Base-by-base conservation (phyloP, 768 basidiomycete genomes). In the Calocybe gangraenosa region DNA sequence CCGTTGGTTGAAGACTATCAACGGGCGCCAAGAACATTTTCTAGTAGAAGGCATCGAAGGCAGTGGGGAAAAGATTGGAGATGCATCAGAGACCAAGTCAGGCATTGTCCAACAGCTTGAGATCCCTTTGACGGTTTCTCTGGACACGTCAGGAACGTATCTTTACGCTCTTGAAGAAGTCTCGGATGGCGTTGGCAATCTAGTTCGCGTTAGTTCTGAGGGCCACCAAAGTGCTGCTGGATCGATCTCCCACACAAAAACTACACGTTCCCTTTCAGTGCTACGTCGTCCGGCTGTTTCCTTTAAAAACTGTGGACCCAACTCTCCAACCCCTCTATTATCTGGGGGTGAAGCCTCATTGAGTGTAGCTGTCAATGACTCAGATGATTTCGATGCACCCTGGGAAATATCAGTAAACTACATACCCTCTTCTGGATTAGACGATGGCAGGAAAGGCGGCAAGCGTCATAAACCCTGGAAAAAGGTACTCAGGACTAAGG, bases 11-110 rank as follows among this genome's bases (percentile, higher is more conserved):
- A 80, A 82, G 50, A 79, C 82, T 18, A 67, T 82, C 34, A 82
- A 81, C 45, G 81, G 80, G 9, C 70, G 73, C 49, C 71, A 74
- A 44, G 88, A 93, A 57, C 70, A 76, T 36, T 87, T 87, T 50
- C 65, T 86, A 32, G 88, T 92, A 1, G 91, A 93, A 56, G 91
- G 92, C 7, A 89, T 94, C 39, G 85, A 90, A 60, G 77, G 75
- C 31, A 71, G 73, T 18, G 70, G 71, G 36, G 62, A 69, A 19
- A 62, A 60, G 25, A 56, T 62, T 14, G 40, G 33, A 21, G 15
- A 22, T 13, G 34, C 14, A 3, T 19, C 36, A 46, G 32, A 46
- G 50, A 34, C 11, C n/a, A 37, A 36, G 32, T 48, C 25, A 43
- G 49, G 25, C 13, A 36, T 62, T 3, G 75, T 84, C 5, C 80